A percentile compares a stretch with the other conserved stretches of the same genome.
These are phyloP conservation scores for Leccinum arenicola DNA, from an alignment of 768 basidiomycete genomes.

Conservation along the genomic window DNA sequence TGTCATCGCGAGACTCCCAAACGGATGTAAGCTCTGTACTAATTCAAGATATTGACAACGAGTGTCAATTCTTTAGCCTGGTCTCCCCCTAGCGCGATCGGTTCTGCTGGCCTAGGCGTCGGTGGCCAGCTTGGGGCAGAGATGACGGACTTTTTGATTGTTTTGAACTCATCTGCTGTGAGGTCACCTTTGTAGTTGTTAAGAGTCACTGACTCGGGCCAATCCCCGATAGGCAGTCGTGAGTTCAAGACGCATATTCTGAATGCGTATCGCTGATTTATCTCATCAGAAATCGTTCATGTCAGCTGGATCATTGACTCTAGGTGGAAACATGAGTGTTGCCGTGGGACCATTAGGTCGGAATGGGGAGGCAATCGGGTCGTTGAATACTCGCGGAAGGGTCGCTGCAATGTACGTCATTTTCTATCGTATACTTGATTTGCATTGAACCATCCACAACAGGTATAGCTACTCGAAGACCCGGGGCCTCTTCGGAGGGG, in stretches of 20 bases:
- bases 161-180: slow-evolving; percentile 80
- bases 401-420: slow-evolving; percentile 80
- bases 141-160: slow-evolving; percentile 88
- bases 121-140: slow-evolving; percentile 84
- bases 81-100: slow-evolving; percentile 95
- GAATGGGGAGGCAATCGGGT: slow-evolving; percentile 86
- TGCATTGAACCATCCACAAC: slow-evolving; percentile 3
- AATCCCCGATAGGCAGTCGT: slow-evolving; percentile 53
- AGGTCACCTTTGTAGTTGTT: slow-evolving; percentile 25
- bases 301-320: slow-evolving; percentile 86
- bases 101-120: slow-evolving; percentile 85
- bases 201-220: slow-evolving; percentile 5
- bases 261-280: background rate
- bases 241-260: slow-evolving; percentile 27
- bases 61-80: slow-evolving; percentile 69
- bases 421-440: background rate
- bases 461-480: slow-evolving; percentile 94
- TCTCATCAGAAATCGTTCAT: slow-evolving; percentile 75
- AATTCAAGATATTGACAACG: background rate
- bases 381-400: slow-evolving; percentile 80
- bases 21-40: slow-evolving; percentile 63
- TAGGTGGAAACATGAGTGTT: slow-evolving; percentile 88
- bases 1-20: slow-evolving; percentile 78
- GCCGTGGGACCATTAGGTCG: slow-evolving; percentile 91
- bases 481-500: slow-evolving; percentile 89